Percentiles rank a stretch among this genome's conserved stretches.
Conservation (phyloP, 345 rosid genomes). For the Hypericum androsaemum region DNA sequence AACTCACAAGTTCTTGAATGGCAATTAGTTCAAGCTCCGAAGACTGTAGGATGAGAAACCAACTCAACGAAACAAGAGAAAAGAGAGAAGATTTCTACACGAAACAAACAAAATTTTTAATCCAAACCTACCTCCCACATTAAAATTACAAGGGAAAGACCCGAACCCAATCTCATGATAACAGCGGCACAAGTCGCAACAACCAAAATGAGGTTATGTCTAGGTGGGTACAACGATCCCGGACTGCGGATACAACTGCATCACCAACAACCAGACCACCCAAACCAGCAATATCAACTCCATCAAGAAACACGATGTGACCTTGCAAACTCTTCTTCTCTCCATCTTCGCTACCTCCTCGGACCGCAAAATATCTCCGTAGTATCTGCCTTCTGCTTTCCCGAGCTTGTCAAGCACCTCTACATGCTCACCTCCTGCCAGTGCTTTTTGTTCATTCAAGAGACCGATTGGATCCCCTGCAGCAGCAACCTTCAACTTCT, state of each 20-base stretch:
- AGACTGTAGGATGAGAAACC: no score
- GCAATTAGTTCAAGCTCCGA: no score
- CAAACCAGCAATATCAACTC: conserved; percentile 48
- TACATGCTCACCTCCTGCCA: conserved; percentile 34
- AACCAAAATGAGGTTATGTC: conserved; percentile 4
- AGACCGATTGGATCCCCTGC: conserved; percentile 21
- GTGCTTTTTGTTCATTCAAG: conserved; percentile 31
- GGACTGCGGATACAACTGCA: conserved; percentile 28
- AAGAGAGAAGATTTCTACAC: no score
- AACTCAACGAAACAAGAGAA: no score
- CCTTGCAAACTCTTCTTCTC: conserved; percentile 37
- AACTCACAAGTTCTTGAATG: no score
- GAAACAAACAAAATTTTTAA: no score
- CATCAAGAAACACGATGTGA: conserved; percentile 35
- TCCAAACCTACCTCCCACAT: no score
- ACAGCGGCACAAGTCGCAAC: conserved; percentile 18
- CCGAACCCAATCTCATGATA: conserved; percentile 13
- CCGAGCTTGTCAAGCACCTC: conserved; percentile 32
- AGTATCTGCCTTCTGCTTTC: conserved; percentile 33
- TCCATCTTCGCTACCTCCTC: conserved; percentile 46
- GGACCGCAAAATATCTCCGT: conserved; percentile 29
- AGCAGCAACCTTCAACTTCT: conserved; percentile 27
- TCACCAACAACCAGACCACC: conserved; percentile 32
- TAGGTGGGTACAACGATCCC: conserved; percentile 51
- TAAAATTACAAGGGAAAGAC: background rate